A percentile compares a stretch with the other conserved stretches of the same genome.
phyloP scores from a whole-genome alignment of 176 grass and related monocot genomes.

The Puccinellia tenuiflora region DNA sequence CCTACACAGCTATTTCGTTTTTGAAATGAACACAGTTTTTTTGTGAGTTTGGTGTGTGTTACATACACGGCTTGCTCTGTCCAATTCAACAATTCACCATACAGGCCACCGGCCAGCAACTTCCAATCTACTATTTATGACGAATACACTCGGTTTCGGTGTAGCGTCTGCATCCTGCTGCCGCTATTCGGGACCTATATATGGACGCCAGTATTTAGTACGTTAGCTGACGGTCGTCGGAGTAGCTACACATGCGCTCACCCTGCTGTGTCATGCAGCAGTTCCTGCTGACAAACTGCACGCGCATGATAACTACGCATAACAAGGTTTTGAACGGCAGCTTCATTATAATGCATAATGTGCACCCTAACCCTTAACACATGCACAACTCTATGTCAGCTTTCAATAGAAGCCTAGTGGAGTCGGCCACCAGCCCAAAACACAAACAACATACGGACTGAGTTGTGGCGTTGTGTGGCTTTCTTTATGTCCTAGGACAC shows the following conservation, averaged over 20 bases:
- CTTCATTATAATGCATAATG: background rate
- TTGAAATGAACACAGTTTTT: too few species aligned
- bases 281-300: background rate
- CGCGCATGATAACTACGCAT: constrained; percentile 6
- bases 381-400: background rate
- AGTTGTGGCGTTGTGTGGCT: too few species aligned
- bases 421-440: background rate
- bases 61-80: too few species aligned
- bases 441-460: too few species aligned
- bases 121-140: background rate
- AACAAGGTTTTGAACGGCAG: constrained; percentile 14
- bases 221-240: background rate
- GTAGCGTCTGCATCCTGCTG: background rate
- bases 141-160: background rate
- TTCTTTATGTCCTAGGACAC: too few species aligned
- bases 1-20: too few species aligned
- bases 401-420: constrained; percentile 3
- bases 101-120: background rate
- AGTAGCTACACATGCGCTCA: background rate
- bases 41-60: too few species aligned
- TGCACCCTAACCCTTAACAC: constrained; percentile 1
- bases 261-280: constrained; percentile 3
- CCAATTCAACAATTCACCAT: background rate
- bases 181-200: background rate
- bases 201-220: background rate